Base-by-base conservation (phyloP, 306 rosid species). In the Mimosa bimucronata region DNA sequence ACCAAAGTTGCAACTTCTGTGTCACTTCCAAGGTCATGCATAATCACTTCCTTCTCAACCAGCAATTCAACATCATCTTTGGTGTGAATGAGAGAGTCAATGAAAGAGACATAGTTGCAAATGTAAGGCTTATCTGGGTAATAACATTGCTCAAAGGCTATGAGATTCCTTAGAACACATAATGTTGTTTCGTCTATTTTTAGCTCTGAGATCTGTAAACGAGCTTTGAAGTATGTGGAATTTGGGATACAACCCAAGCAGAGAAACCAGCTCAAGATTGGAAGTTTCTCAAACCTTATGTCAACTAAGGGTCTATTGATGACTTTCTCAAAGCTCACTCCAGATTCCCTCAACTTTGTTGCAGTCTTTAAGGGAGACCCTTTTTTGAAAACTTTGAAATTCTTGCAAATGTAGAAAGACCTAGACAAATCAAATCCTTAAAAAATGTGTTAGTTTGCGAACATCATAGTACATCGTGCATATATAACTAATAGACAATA, bases 361-460 rank as follows among this genome's bases (percentile, higher is more conserved):
- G 28, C 71, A 0, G 71, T 66, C 15, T 19, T 34, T 34, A 37
- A 8, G n/a, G 46, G 23, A 0, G 2, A 21, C 30, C 0, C 8
- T 58, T 58, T 9, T 10, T 23, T 11, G 31, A 11, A 9, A 0
- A 2, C 6, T 0, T 4, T 1, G 13, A 61, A 19, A 26, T 12
- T 3, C 19, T 13, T 11, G 12, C 37, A 28, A 28, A 28, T 13
- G 38, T 61, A 61, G 18, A 61, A 61, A 29, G 16, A 28, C 64
- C 94, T 88, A 13, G 87, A 61, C 76, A 91, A 66, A 81, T 90
- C 86, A 29, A 55, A 23, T 8, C 29, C 12, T 3, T 5, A 21
- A 26, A 55, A 21, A 19, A 52, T 7, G 11, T 19, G 57, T 50
- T 2, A 52, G 25, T 52, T 8, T 0, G 5, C 12, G n/a, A 46